Conservation (phyloP, 139 green algal genomes). For the Coelastrella sp. region DNA sequence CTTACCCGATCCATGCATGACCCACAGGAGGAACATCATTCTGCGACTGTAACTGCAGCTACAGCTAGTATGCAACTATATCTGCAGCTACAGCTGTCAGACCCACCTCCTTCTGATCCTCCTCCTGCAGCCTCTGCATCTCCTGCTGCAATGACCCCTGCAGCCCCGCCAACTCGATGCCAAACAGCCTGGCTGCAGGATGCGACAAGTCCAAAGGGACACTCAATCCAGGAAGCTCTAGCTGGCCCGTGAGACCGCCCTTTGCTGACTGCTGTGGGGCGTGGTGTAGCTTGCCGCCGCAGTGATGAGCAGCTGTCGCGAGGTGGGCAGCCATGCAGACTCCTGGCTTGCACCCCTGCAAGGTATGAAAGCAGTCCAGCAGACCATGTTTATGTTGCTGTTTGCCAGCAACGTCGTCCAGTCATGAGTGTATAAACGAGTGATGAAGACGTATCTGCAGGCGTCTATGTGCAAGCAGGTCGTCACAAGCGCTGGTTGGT, state of each 20-base stretch:
- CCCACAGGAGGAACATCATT: too few species aligned
- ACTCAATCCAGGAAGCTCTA: constrained; percentile 20
- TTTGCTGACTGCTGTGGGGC: not conserved
- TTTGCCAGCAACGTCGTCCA: not conserved
- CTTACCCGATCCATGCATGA: too few species aligned
- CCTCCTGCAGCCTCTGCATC: constrained; percentile 8
- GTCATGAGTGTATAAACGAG: not conserved
- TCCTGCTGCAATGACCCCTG: constrained; percentile 17
- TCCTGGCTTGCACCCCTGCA: constrained; percentile 24
- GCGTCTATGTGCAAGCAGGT: too few species aligned
- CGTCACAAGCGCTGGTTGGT: too few species aligned
- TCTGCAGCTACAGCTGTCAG: not conserved
- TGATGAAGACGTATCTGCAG: too few species aligned
- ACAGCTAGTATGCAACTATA: too few species aligned
- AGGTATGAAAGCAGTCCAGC: not conserved
- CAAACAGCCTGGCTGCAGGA: constrained; percentile 17
- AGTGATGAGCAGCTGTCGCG: not conserved
- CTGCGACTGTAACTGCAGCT: too few species aligned
- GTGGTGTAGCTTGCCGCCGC: constrained; percentile 29
- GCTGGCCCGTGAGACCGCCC: not conserved
- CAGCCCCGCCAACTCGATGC: constrained; percentile 8
- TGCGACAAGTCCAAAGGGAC: not conserved
- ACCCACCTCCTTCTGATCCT: not conserved
- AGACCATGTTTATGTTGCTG: not conserved
- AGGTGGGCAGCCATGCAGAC: constrained; percentile 22